Base-by-base conservation (phyloP, 148 eudicot species). In the Vaccinium myrtillus region DNA sequence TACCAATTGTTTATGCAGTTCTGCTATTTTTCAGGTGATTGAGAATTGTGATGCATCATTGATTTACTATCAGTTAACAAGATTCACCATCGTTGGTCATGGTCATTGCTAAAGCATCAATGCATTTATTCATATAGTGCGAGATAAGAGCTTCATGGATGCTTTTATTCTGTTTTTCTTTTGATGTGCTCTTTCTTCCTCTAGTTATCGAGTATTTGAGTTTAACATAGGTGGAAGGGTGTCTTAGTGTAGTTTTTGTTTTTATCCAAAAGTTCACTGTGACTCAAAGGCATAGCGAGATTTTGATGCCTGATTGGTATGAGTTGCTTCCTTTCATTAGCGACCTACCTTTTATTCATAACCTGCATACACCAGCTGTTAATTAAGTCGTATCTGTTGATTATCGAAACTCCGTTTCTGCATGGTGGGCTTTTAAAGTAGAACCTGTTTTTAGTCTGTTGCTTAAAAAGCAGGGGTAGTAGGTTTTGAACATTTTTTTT, bases 301-400 rank as follows among this genome's bases (percentile, higher is more conserved):
- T 61, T n/a, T 61, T n/a, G 27, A 61, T 61, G 13, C 69, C 23
- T n/a, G 69, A 61, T 61, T 61, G 69, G 69, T n/a, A 21, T 61
- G 23, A 2, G 12, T 54, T 46, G 6, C n/a, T 27, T 16, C 46
- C 14, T 78, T 11, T 50, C 8, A 23, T 77, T 54, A 25, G 58
- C 6, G 18, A 23, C 36, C 39, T 16, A 30, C 36, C 23, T n/a
- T 27, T 54, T 78, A 55, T 78, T 7, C 58, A 30, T 53, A 78
- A 78, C 55, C 65, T 54, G 63, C 23, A 14, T 55, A 16, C 65
- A 30, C 19, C 65, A 54, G 81, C 81, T 55, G 23, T 78, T 78
- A 16, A 78, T 76, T 21, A 36, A 53, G 67, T 78, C n/a, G 2
- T 54, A 25, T 36, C 19, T 80, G 70, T 80, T 36, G 18, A 19